phyloP scores from a whole-genome alignment of 78 protist species.

The Salpingoeca rosetta region DNA sequence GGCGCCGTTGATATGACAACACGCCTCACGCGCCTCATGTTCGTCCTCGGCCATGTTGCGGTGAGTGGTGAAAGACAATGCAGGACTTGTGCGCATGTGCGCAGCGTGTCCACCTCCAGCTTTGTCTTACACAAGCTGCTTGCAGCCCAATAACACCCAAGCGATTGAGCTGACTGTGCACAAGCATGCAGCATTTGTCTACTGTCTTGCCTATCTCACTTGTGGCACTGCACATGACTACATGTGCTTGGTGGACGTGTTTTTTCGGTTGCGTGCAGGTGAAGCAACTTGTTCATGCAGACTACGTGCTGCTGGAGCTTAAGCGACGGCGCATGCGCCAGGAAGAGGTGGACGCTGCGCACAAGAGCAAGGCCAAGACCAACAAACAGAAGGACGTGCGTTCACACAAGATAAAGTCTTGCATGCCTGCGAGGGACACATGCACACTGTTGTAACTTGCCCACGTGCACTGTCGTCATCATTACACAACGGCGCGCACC shows the following conservation, averaged over 20 bases:
- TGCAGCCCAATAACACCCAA: neutral
- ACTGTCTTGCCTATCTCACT: neutral
- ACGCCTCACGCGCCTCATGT: slow-evolving; percentile 24
- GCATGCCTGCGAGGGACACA: too few species aligned
- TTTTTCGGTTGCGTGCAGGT: neutral
- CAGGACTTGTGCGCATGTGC: neutral
- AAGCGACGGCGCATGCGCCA: neutral
- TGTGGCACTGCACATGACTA: neutral
- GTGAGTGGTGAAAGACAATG: neutral
- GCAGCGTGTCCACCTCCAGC: neutral
- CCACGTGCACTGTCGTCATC: too few species aligned
- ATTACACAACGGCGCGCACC: too few species aligned
- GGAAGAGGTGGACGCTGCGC: neutral
- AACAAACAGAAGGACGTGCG: neutral
- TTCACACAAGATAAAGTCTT: neutral
- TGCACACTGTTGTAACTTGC: too few species aligned
- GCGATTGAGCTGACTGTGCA: neutral
- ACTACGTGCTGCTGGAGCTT: neutral
- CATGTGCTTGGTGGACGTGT: neutral
- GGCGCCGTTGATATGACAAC: neutral
- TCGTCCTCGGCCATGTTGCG: slow-evolving; percentile 56
- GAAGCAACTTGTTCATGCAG: slow-evolving; percentile 1
- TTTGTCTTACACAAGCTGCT: neutral
- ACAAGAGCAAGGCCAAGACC: slow-evolving; percentile 4
- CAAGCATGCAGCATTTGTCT: neutral